A percentile compares a stretch with the other conserved stretches of the same genome.
phyloP scores from a whole-genome alignment of 2,329 filamentous ascomycete species.

The Cadophora sp. region DNA sequence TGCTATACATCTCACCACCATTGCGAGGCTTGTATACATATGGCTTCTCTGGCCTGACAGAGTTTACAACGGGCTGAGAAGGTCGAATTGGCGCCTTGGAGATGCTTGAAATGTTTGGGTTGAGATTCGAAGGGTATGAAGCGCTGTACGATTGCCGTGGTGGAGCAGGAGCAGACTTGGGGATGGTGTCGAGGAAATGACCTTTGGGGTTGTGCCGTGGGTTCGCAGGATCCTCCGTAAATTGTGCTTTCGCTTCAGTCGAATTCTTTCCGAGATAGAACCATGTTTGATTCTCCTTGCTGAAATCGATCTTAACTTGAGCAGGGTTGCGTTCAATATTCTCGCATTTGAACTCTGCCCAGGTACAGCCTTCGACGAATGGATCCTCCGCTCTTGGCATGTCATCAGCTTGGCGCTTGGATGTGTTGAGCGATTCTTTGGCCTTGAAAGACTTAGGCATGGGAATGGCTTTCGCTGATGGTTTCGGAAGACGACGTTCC shows the following conservation, averaged over 20 bases:
- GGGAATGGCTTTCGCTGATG: constrained; percentile 74
- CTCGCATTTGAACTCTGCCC: constrained; percentile 79
- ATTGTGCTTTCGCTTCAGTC: constrained; percentile 89
- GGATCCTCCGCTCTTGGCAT: constrained; percentile 69
- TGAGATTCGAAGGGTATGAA: constrained; percentile 41
- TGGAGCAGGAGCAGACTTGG: constrained; percentile 54
- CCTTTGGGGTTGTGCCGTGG: constrained; percentile 70
- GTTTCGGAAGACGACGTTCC: constrained; percentile 76
- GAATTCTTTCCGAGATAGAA: constrained; percentile 86
- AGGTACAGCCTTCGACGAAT: constrained; percentile 73
- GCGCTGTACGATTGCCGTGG: constrained; percentile 47
- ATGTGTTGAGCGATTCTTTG: constrained; percentile 72
- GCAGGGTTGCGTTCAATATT: constrained; percentile 62
- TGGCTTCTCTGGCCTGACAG: constrained; percentile 53
- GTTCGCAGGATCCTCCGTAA: constrained; percentile 75
- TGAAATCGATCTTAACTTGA: constrained; percentile 74
- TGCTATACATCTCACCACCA: constrained; percentile 37
- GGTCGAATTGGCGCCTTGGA: constrained; percentile 45
- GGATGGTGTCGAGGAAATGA: constrained; percentile 76
- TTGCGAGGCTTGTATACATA: constrained; percentile 59
- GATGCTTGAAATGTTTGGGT: constrained; percentile 36
- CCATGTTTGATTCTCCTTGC: constrained; percentile 80
- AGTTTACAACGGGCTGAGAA: constrained; percentile 40
- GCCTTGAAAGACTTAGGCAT: constrained; percentile 69
- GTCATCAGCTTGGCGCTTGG: constrained; percentile 64